A percentile compares a stretch with the other conserved stretches of the same genome.
Evolutionary conservation across 805 yeast genomes (phyloP).

Genomic region (Myxozyma neotropica): DNA sequence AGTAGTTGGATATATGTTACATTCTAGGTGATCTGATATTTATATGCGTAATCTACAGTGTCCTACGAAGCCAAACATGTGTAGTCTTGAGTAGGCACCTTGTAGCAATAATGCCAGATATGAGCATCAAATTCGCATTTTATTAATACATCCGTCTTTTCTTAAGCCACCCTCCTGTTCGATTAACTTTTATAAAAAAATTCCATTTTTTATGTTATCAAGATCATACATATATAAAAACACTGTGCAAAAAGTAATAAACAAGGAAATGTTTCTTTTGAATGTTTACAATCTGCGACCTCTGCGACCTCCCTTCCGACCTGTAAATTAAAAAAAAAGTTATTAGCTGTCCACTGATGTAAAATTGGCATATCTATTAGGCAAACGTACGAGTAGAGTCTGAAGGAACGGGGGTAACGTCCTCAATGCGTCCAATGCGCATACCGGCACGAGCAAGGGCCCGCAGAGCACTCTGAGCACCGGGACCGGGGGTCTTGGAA

Average conservation of each 20-base stretch:
- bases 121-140: neutral
- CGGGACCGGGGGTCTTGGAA: slow-evolving; percentile 94
- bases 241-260: slow-evolving; percentile 13
- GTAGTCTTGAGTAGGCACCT: too few species aligned
- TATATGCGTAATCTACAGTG: too few species aligned
- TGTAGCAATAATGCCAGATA: neutral
- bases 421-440: slow-evolving; percentile 99
- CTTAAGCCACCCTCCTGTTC: neutral
- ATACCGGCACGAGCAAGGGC: slow-evolving; percentile 99
- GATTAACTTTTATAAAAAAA: slow-evolving; percentile 7
- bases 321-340: slow-evolving; percentile 10
- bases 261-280: neutral
- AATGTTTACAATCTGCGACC: slow-evolving; percentile 93
- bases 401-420: slow-evolving; percentile 99
- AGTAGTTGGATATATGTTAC: too few species aligned
- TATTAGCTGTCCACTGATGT: neutral
- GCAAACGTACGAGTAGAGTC: slow-evolving; percentile 91
- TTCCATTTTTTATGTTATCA: slow-evolving; percentile 16
- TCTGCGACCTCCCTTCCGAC: slow-evolving; percentile 99
- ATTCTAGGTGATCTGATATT: too few species aligned
- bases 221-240: slow-evolving; percentile 16
- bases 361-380: neutral
- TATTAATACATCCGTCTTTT: neutral
- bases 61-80: too few species aligned
- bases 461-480: slow-evolving; percentile 98